Percentiles rank a stretch among this genome's conserved stretches.
Evolutionary conservation across 1,284 basidiomycete genomes (phyloP).

Genomic region (Rhodotorula sp.): DNA sequence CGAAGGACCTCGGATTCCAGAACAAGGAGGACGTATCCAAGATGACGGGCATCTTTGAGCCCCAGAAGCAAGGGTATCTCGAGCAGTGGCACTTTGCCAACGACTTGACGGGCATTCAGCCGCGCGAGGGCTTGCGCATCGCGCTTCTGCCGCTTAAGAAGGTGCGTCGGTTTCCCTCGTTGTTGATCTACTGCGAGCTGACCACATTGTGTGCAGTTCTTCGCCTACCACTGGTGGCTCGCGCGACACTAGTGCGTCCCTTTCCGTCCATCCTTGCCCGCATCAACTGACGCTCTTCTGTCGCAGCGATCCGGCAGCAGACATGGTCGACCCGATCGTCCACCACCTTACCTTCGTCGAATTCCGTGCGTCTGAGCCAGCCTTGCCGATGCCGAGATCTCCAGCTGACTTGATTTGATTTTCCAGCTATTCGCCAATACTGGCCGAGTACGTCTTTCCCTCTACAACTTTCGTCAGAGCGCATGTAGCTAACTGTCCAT

Average conservation of each 20-base stretch:
- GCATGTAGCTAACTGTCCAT: no score
- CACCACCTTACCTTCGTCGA: not conserved
- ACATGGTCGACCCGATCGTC: not conserved
- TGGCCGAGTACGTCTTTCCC: not conserved
- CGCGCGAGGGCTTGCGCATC: not conserved
- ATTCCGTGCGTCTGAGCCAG: not conserved
- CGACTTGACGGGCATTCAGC: not conserved
- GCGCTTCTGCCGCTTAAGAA: not conserved
- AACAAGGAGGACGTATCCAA: not conserved
- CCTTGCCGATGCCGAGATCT: no score
- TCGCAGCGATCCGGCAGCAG: not conserved
- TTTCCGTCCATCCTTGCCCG: not conserved
- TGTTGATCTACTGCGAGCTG: not conserved
- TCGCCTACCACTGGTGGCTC: not conserved
- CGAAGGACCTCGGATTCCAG: no score
- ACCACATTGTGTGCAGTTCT: not conserved
- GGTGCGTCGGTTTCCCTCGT: not conserved
- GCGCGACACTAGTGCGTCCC: not conserved
- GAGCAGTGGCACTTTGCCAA: slow-evolving; percentile 7
- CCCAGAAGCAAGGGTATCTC: no score
- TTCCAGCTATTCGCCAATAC: not conserved
- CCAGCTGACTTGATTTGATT: no score
- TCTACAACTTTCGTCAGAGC: not conserved
- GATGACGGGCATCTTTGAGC: no score
- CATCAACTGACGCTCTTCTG: not conserved